phyloP scores from a whole-genome alignment of 345 rosid species.

The Salix suchowensis region DNA sequence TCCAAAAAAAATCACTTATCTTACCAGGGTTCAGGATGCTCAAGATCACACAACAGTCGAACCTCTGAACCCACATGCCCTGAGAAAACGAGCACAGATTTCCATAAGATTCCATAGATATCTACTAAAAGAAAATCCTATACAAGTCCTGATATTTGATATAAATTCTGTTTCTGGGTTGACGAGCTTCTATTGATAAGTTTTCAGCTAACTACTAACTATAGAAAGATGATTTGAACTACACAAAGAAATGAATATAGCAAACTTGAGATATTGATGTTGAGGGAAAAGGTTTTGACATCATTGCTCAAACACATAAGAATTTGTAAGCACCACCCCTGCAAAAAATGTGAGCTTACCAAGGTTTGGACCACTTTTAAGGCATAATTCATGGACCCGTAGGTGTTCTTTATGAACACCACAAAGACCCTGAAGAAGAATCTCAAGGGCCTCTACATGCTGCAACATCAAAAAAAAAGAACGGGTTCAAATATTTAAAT shows the following conservation, averaged over 20 bases:
- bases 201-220: too few species aligned
- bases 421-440: slow-evolving; percentile 95
- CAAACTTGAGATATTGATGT: too few species aligned
- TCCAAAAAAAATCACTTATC: too few species aligned
- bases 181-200: too few species aligned
- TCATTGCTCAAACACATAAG: background rate
- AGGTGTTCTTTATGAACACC: slow-evolving; percentile 85
- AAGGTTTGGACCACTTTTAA: slow-evolving; percentile 71
- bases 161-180: too few species aligned
- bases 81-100: slow-evolving; percentile 21
- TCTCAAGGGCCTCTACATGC: slow-evolving; percentile 99
- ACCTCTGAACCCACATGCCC: slow-evolving; percentile 73
- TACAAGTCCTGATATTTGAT: too few species aligned
- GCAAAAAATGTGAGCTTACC: slow-evolving; percentile 31
- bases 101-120: background rate
- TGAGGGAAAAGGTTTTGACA: too few species aligned
- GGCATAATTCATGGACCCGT: slow-evolving; percentile 83
- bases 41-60: slow-evolving; percentile 85
- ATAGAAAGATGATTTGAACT: too few species aligned
- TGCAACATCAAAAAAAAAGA: slow-evolving; percentile 19
- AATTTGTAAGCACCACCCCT: background rate
- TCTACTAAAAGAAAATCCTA: background rate
- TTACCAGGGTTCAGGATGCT: slow-evolving; percentile 87
- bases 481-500: too few species aligned
- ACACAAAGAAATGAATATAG: too few species aligned